Conservation (phyloP, 768 basidiomycete species). For the Fomitopsis pulvina region DNA sequence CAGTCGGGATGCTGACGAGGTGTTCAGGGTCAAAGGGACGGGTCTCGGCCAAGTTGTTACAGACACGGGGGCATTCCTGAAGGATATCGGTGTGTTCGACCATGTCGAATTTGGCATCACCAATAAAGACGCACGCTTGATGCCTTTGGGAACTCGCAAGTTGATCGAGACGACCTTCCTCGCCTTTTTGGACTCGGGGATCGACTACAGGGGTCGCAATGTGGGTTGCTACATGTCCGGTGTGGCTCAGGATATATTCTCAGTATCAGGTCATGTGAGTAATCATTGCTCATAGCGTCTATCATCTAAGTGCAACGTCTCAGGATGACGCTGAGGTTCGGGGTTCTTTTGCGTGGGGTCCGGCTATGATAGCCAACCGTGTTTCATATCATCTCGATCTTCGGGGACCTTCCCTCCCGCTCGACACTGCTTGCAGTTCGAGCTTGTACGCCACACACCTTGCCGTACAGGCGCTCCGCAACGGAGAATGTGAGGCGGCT, state of each 20-base stretch:
- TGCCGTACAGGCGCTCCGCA: constrained; percentile 35
- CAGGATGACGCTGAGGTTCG: constrained; percentile 30
- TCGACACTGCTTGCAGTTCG: constrained; percentile 47
- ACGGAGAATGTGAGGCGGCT: constrained; percentile 42
- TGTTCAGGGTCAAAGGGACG: neutral
- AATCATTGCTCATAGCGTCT: neutral
- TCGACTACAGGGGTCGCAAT: constrained; percentile 36
- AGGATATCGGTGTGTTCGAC: constrained; percentile 31
- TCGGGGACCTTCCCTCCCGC: constrained; percentile 41
- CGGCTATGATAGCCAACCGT: constrained; percentile 33
- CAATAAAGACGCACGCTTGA: constrained; percentile 28
- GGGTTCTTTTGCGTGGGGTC: constrained; percentile 28
- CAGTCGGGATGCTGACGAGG: neutral
- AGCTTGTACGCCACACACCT: constrained; percentile 41
- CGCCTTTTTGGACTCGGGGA: constrained; percentile 40
- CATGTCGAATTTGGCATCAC: constrained; percentile 35
- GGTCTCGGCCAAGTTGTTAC: constrained; percentile 15
- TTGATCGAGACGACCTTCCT: constrained; percentile 33
- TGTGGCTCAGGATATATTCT: constrained; percentile 18
- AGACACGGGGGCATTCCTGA: constrained; percentile 32
- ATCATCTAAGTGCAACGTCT: neutral
- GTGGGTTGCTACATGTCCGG: constrained; percentile 38
- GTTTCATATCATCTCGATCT: constrained; percentile 36
- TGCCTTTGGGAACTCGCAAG: constrained; percentile 29
- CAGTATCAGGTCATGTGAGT: constrained; percentile 25